These are phyloP conservation scores for Tuber calosporum DNA, from an alignment of 495 filamentous ascomycete genomes.

Conservation along the genomic window DNA sequence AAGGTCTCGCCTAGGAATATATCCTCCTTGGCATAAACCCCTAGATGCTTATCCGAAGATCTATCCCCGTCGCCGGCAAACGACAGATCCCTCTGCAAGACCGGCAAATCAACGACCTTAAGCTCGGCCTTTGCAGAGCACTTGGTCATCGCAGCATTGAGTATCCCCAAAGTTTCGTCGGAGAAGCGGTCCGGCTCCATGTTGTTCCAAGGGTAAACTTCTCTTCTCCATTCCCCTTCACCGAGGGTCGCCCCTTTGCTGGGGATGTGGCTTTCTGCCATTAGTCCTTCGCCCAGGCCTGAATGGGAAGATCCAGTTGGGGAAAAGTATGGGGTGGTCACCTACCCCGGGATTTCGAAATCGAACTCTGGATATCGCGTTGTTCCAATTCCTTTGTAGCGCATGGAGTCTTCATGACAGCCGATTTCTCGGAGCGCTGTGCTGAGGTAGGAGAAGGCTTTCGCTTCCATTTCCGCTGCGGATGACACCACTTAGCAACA, in stretches of 20 bases:
- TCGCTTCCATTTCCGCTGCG: constrained; percentile 47
- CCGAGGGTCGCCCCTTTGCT: neutral
- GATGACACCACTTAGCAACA: constrained; percentile 24
- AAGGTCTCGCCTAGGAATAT: constrained; percentile 70
- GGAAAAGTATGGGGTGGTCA: neutral
- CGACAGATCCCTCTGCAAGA: constrained; percentile 51
- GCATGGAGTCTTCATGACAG: constrained; percentile 27
- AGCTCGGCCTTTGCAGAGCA: constrained; percentile 59
- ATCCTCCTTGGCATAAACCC: constrained; percentile 78
- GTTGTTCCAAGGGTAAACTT: constrained; percentile 89
- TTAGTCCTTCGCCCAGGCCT: neutral
- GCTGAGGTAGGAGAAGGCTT: constrained; percentile 44
- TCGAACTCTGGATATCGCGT: constrained; percentile 32
- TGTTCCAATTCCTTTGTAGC: constrained; percentile 28
- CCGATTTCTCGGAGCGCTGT: constrained; percentile 25
- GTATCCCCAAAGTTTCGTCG: constrained; percentile 54
- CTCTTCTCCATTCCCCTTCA: constrained; percentile 67
- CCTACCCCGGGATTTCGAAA: constrained; percentile 23
- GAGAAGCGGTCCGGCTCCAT: constrained; percentile 81
- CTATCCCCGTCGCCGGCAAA: constrained; percentile 20
- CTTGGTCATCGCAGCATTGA: constrained; percentile 68
- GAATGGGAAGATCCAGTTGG: neutral
- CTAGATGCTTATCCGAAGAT: constrained; percentile 57
- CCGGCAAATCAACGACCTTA: constrained; percentile 62
- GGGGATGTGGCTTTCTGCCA: neutral